Base-by-base conservation (phyloP, 371 early-diverging fungal species). In the Capillidium heterosporum region DNA sequence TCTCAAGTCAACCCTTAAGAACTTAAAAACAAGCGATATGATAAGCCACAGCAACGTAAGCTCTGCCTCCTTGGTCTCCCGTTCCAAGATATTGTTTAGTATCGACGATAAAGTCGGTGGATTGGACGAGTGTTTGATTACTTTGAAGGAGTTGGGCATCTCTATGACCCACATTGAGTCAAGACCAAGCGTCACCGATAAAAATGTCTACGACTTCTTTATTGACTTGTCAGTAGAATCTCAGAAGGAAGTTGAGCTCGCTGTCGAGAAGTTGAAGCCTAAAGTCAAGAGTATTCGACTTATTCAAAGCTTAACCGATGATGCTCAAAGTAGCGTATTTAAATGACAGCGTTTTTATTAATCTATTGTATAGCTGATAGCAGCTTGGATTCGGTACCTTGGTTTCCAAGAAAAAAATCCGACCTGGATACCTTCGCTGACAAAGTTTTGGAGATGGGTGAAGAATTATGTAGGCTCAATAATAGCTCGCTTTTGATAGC, bases 401-500 rank as follows among this genome's bases (percentile, higher is more conserved):
- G 94, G 94, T 96, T 94, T 73, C 96, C 96, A 42, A 82, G 94
- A 62, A 90, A 88, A 65, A 76, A 87, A 69, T 63, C 81, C 32
- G 96, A 96, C 67, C 73, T 96, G 59, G 96, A 96, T 64, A 74
- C 83, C 3, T 93, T 92, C 75, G 87, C 91, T 1, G 88, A 89
- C 46, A 89, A 89, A 63, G 92, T 91, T 10, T 70, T 92, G 58
- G 86, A 85, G 59, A 92, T 88, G 78, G 94, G 95, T 13, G 89
- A 85, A 64, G 94, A 84, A 60, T 74, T 86, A 50, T 69, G 77
- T 74, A 71, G n/a, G n/a, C n/a, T n/a, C n/a, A n/a, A n/a, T n/a
- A n/a, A n/a, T n/a, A n/a, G n/a, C n/a, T n/a, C n/a, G n/a, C n/a
- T n/a, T n/a, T n/a, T n/a, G n/a, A n/a, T n/a, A 65, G 61, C 26